These are phyloP conservation scores for Aegilops speltoides DNA, from an alignment of 176 grass and related monocot genomes.

Conservation along the genomic window DNA sequence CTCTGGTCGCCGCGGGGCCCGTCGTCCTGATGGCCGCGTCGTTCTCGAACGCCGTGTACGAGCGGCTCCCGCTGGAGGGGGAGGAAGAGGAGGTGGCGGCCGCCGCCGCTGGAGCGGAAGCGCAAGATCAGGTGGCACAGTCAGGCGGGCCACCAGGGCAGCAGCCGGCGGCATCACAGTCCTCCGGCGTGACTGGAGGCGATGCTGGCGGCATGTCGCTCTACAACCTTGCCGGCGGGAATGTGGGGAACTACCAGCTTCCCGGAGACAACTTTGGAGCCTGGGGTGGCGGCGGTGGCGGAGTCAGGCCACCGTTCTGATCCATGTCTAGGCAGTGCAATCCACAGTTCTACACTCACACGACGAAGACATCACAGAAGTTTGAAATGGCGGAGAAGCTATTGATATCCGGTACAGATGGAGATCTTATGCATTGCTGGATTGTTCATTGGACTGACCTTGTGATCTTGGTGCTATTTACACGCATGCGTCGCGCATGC, in stretches of 20 bases:
- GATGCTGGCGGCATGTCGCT: constrained; percentile 74
- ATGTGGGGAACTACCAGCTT: constrained; percentile 67
- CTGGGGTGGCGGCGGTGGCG: constrained; percentile 60
- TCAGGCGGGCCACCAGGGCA: constrained; percentile 42
- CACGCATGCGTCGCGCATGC: constrained; percentile 20
- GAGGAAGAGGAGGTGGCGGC: constrained; percentile 58
- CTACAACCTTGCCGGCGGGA: constrained; percentile 80
- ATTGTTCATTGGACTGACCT: constrained; percentile 22
- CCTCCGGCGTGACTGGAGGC: constrained; percentile 73
- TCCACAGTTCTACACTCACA: not conserved
- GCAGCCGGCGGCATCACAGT: constrained; percentile 72
- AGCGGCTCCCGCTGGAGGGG: constrained; percentile 73
- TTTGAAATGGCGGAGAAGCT: constrained; percentile 21
- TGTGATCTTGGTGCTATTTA: constrained; percentile 16
- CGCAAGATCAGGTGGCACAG: constrained; percentile 47
- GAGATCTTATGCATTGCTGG: constrained; percentile 14
- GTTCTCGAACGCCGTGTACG: constrained; percentile 90
- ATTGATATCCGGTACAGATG: constrained; percentile 23
- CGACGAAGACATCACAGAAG: constrained; percentile 10
- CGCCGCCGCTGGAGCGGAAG: constrained; percentile 24
- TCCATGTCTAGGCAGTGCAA: not conserved
- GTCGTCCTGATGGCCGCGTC: constrained; percentile 93
- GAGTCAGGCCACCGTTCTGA: constrained; percentile 78
- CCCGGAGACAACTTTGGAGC: constrained; percentile 66
- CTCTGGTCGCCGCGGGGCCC: constrained; percentile 72